phyloP scores from a whole-genome alignment of 345 rosid genomes.

The Populus simonii region DNA sequence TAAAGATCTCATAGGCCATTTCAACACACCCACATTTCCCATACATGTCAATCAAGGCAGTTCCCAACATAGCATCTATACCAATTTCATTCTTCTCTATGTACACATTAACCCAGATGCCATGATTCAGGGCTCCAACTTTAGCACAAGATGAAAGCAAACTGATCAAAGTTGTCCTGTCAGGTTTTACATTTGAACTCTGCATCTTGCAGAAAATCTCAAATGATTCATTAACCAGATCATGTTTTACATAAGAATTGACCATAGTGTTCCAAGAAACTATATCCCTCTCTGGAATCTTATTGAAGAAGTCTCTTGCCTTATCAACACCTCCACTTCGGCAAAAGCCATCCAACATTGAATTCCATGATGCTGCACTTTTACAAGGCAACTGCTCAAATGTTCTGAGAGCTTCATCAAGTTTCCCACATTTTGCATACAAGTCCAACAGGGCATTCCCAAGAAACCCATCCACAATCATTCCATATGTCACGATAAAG shows the following conservation, averaged over 20 bases:
- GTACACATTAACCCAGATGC: constrained; percentile 25
- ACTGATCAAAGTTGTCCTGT: constrained; percentile 17
- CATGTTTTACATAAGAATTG: neutral
- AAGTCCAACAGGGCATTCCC: constrained; percentile 20
- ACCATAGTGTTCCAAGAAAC: constrained; percentile 17
- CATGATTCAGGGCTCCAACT: constrained; percentile 24
- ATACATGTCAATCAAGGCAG: constrained; percentile 30
- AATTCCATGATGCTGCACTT: constrained; percentile 21
- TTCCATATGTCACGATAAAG: neutral
- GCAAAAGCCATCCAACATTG: constrained; percentile 29
- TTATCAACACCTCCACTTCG: constrained; percentile 4
- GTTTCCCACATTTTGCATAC: constrained; percentile 11
- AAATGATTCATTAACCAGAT: constrained; percentile 9
- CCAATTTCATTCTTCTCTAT: constrained; percentile 15
- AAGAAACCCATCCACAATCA: constrained; percentile 16
- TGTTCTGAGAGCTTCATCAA: constrained; percentile 3
- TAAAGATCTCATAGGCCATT: neutral
- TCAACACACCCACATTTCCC: constrained; percentile 22
- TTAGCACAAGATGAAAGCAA: constrained; percentile 12
- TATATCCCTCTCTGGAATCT: constrained; percentile 9
- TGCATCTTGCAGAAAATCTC: constrained; percentile 19
- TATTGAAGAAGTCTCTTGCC: neutral
- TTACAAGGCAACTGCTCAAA: constrained; percentile 23
- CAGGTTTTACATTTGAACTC: constrained; percentile 19
- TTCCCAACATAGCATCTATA: constrained; percentile 8